Base-by-base conservation (phyloP, 345 rosid genomes). In the Moricandia moricandioides region DNA sequence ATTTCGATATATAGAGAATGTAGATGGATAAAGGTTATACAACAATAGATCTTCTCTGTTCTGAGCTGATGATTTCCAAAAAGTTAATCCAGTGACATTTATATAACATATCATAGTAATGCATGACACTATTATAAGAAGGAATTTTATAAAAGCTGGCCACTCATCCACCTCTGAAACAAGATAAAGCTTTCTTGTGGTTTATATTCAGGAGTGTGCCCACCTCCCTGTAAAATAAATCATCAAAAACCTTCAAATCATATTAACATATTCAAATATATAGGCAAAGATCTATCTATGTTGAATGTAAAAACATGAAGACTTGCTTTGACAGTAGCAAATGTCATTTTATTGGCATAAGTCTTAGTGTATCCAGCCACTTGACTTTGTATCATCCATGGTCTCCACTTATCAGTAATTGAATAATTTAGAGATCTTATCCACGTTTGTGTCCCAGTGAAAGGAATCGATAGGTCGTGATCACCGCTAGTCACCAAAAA, bases 271-370 rank as follows among this genome's bases (percentile, higher is more conserved):
- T 13, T 45, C 17, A 45, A 13, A 45, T 5, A 14, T n/a, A 21
- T n/a, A n/a, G 12, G 11, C 16, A 43, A 43, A 14, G 2, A 43
- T 43, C 13, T 13, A 6, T 45, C 13, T n/a, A 6, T 45, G 51
- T 45, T 52, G 13, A 26, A 26, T 55, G 59, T 30, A 13, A 30
- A 30, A 14, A 21, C 24, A 21, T 6, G 55, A 49, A 49, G 9
- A 16, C 71, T 69, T 71, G 64, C 96, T 85, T 88, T 90, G 1
- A 88, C 65, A 1, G 91, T 90, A 4, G 90, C 91, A 64, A 78
- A 90, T 52, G 90, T 84, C 96, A 88, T 85, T 9, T 47, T 66
- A 65, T 85, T 90, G 2, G 87, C 73, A 71, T 87, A 87, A 61
- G 80, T 79, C 73, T 86, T 81, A 0, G 90, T 85, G 75, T 83